Percentiles rank a stretch among this genome's conserved stretches.
These are phyloP conservation scores for Tylopilus felleus DNA, from an alignment of 768 basidiomycete species.

Conservation along the genomic window DNA sequence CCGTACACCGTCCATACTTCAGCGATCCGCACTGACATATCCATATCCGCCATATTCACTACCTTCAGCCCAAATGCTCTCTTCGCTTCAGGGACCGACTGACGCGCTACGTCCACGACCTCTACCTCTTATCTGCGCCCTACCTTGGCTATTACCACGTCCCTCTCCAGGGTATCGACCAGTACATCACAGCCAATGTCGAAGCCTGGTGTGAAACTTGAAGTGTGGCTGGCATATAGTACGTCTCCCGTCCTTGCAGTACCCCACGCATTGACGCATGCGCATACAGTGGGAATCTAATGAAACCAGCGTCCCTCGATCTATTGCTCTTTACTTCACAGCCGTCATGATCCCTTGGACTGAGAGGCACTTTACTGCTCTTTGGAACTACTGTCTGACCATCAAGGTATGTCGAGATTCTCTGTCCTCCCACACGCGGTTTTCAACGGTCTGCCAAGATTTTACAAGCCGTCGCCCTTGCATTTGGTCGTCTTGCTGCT, in stretches of 20 bases:
- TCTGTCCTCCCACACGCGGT: neutral
- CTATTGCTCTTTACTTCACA: constrained; percentile 90
- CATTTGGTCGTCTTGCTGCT: constrained; percentile 87
- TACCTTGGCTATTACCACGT: constrained; percentile 67
- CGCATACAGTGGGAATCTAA: constrained; percentile 59
- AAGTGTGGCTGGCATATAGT: constrained; percentile 85
- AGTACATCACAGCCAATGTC: constrained; percentile 92
- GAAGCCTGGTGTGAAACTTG: constrained; percentile 89
- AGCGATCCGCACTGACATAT: neutral
- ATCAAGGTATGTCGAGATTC: constrained; percentile 37
- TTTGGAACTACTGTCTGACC: constrained; percentile 85
- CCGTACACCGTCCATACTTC: neutral
- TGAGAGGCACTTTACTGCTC: constrained; percentile 74
- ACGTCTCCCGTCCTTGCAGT: constrained; percentile 31
- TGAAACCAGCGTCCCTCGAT: constrained; percentile 90
- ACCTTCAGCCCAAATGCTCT: constrained; percentile 83
- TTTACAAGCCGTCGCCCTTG: constrained; percentile 86
- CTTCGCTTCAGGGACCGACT: constrained; percentile 80
- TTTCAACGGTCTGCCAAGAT: constrained; percentile 37
- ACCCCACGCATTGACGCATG: neutral
- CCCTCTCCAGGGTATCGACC: constrained; percentile 74
- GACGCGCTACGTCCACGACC: constrained; percentile 86
- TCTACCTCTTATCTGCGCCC: constrained; percentile 79
- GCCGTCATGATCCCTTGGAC: constrained; percentile 80
- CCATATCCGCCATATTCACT: constrained; percentile 60